Conservation (phyloP, 2,329 filamentous ascomycete species). For the Tympanopsis confertula region DNA sequence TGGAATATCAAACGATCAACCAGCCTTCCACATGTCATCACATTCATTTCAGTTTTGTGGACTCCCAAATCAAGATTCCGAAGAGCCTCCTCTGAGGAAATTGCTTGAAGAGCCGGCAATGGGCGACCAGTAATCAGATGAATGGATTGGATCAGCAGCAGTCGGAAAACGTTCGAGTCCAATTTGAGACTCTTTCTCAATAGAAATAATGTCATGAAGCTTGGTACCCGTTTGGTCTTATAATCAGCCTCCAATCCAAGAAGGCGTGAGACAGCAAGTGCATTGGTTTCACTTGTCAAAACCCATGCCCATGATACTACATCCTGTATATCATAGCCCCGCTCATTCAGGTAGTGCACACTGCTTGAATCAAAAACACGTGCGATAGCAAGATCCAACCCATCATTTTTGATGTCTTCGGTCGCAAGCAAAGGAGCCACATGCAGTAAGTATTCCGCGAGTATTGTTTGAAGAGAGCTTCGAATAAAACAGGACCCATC, state of each 20-base stretch:
- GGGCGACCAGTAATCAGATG: constrained; percentile 6
- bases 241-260: not conserved
- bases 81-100: too few species aligned
- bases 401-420: not conserved
- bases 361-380: not conserved
- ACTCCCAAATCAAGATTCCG: too few species aligned
- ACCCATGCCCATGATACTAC: constrained; percentile 33
- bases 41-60: not conserved
- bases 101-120: constrained; percentile 13
- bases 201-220: constrained; percentile 12
- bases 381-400: not conserved
- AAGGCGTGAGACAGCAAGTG: constrained; percentile 22
- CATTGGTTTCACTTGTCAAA: constrained; percentile 19
- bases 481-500: constrained; percentile 2
- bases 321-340: constrained; percentile 21
- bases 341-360: not conserved
- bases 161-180: constrained; percentile 2
- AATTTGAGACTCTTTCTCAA: constrained; percentile 6
- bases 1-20: constrained; percentile 34
- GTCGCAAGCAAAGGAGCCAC: constrained; percentile 13
- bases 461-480: constrained; percentile 13
- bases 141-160: not conserved
- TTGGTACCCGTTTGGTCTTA: not conserved
- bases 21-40: constrained; percentile 17
- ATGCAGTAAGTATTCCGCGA: constrained; percentile 22